Evolutionary conservation across 257 asterid genomes (phyloP).

Genomic region (Penstemon eatonii): DNA sequence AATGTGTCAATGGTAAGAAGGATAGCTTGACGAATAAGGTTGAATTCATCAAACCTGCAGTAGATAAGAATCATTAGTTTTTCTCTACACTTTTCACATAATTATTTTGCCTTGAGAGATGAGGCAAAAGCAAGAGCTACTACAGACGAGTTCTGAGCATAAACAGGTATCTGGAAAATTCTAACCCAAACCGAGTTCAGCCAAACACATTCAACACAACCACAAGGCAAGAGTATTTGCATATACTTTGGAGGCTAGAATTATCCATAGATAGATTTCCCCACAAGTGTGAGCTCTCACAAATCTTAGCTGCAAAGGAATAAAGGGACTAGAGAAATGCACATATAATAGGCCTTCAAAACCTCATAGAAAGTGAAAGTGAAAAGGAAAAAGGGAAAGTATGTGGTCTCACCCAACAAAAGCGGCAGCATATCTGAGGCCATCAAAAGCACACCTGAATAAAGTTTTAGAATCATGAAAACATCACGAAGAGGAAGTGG

Average conservation of each 20-base stretch:
- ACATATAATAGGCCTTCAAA: neutral
- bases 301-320: neutral
- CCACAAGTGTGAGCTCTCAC: neutral
- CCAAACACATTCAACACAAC: too few species aligned
- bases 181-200: too few species aligned
- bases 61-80: slow-evolving; percentile 5
- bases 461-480: slow-evolving; percentile 23
- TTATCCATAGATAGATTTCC: too few species aligned
- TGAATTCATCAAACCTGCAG: slow-evolving; percentile 88
- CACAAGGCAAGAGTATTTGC: too few species aligned
- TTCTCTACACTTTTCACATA: slow-evolving; percentile 10
- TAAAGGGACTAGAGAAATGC: neutral
- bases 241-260: too few species aligned
- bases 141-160: neutral
- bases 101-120: neutral
- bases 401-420: slow-evolving; percentile 72
- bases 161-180: neutral
- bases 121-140: slow-evolving; percentile 7
- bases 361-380: neutral
- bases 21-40: slow-evolving; percentile 78
- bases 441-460: slow-evolving; percentile 95
- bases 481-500: slow-evolving; percentile 23
- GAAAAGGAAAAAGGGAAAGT: neutral
- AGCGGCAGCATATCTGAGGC: slow-evolving; percentile 95
- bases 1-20: slow-evolving; percentile 86